These are phyloP conservation scores for Trichoderma guizhouense DNA, from an alignment of 2,329 filamentous ascomycete species.

Conservation along the genomic window DNA sequence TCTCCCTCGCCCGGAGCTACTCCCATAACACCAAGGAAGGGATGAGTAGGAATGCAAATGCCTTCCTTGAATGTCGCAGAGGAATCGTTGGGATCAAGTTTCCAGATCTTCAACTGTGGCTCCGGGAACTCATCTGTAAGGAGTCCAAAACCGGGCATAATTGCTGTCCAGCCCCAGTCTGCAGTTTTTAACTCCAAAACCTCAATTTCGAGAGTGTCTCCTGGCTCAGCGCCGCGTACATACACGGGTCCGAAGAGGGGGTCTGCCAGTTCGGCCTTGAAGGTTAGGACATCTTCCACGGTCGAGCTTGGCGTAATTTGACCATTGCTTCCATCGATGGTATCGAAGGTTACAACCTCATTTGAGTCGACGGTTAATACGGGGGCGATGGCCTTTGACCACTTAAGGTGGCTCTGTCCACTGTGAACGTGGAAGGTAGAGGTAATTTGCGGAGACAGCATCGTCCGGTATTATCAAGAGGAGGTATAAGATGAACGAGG, in stretches of 20 bases:
- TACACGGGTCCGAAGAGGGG: constrained; percentile 2
- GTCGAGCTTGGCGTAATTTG: background rate
- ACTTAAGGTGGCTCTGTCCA: constrained; percentile 1
- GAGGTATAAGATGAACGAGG: background rate
- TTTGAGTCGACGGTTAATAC: constrained; percentile 1
- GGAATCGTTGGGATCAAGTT: background rate
- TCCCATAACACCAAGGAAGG: constrained; percentile 6
- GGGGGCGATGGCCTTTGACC: background rate
- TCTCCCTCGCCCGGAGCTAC: constrained; percentile 1
- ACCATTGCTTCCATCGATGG: constrained; percentile 3
- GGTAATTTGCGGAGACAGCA: background rate
- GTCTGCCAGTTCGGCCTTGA: background rate
- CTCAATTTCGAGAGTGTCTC: constrained; percentile 1
- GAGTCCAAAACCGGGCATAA: background rate
- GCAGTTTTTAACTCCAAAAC: constrained; percentile 1
- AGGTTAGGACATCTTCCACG: background rate
- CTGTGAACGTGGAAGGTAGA: constrained; percentile 1
- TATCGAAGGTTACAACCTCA: background rate
- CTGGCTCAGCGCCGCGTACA: background rate
- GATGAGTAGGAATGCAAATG: constrained; percentile 4
- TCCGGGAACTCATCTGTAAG: background rate
- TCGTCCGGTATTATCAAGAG: background rate
- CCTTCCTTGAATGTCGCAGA: background rate
- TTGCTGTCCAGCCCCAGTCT: constrained; percentile 1
- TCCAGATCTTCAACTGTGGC: background rate